These are phyloP conservation scores for Fusarium sp. DNA, from an alignment of 2,329 filamentous ascomycete genomes.

Conservation along the genomic window DNA sequence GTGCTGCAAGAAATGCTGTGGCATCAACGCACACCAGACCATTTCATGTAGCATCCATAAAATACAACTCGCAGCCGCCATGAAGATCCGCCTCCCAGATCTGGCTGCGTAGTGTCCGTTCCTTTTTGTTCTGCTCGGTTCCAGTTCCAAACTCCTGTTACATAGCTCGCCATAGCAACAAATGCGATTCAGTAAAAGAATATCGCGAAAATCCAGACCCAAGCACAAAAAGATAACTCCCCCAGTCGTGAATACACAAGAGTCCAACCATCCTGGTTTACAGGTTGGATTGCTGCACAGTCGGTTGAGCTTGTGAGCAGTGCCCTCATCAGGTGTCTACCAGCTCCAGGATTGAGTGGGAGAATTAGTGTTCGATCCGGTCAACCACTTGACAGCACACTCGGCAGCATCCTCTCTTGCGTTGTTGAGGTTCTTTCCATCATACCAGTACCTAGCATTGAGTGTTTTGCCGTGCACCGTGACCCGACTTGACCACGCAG, in stretches of 20 bases:
- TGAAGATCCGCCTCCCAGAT: slow-evolving; percentile 2
- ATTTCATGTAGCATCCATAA: background rate
- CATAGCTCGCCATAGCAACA: slow-evolving; percentile 18
- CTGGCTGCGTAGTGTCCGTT: slow-evolving; percentile 12
- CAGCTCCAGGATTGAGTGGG: slow-evolving; percentile 39
- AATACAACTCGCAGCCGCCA: slow-evolving; percentile 13
- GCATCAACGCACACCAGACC: background rate
- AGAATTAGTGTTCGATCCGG: slow-evolving; percentile 46
- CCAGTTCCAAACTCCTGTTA: slow-evolving; percentile 39
- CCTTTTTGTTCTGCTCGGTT: slow-evolving; percentile 24
- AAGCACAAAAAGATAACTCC: slow-evolving; percentile 16
- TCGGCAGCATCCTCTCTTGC: slow-evolving; percentile 92
- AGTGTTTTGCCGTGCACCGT: slow-evolving; percentile 71
- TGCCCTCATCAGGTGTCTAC: slow-evolving; percentile 23
- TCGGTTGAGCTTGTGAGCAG: slow-evolving; percentile 8
- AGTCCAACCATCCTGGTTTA: background rate
- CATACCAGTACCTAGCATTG: slow-evolving; percentile 87
- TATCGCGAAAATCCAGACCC: slow-evolving; percentile 10
- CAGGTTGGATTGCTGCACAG: background rate
- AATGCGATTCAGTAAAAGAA: slow-evolving; percentile 10
- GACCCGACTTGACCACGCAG: slow-evolving; percentile 86
- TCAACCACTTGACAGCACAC: slow-evolving; percentile 70
- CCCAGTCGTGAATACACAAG: slow-evolving; percentile 2
- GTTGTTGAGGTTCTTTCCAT: slow-evolving; percentile 85
- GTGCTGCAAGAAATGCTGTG: slow-evolving; percentile 19